phyloP scores from a whole-genome alignment of 1,284 basidiomycete species.

The Megacollybia platyphylla region DNA sequence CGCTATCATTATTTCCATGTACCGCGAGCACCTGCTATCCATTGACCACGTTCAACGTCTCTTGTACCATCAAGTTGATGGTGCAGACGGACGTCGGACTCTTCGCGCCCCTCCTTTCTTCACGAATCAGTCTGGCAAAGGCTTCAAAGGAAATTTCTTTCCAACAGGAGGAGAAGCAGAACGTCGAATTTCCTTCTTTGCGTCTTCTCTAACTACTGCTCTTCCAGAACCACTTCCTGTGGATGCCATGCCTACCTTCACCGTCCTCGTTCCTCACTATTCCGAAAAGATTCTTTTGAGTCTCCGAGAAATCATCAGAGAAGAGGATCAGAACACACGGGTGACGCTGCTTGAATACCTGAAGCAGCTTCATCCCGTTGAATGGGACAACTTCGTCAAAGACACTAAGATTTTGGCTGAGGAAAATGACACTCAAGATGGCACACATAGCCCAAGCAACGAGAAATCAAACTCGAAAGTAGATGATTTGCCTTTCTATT shows the following conservation, averaged over 20 bases:
- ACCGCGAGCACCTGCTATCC: slow-evolving; percentile 88
- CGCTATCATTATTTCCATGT: slow-evolving; percentile 97
- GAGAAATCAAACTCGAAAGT: slow-evolving; percentile 68
- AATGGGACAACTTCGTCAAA: slow-evolving; percentile 99
- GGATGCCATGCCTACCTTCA: slow-evolving; percentile 96
- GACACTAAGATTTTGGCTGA: slow-evolving; percentile 99
- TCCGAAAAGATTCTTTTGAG: slow-evolving; percentile 94
- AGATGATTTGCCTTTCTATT: slow-evolving; percentile 98
- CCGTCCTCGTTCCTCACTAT: slow-evolving; percentile 92
- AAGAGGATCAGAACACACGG: slow-evolving; percentile 92
- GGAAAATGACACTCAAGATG: slow-evolving; percentile 61
- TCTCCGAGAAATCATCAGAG: slow-evolving; percentile 90
- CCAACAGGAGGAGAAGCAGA: slow-evolving; percentile 90
- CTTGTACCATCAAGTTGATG: slow-evolving; percentile 88
- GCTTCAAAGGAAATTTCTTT: slow-evolving; percentile 78
- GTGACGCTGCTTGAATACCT: slow-evolving; percentile 94
- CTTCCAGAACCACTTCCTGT: slow-evolving; percentile 89
- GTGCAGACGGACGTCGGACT: slow-evolving; percentile 76
- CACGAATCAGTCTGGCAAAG: slow-evolving; percentile 73
- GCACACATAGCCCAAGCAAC: slow-evolving; percentile 37
- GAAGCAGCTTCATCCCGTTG: slow-evolving; percentile 97
- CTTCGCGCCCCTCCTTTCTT: slow-evolving; percentile 93
- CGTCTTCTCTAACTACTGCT: slow-evolving; percentile 86
- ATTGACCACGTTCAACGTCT: slow-evolving; percentile 93
- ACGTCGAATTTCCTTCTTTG: slow-evolving; percentile 93